Percentiles rank a stretch among this genome's conserved stretches.
These are phyloP conservation scores for Scedosporium apiospermum DNA, from an alignment of 2,329 filamentous ascomycete species.

Conservation along the genomic window DNA sequence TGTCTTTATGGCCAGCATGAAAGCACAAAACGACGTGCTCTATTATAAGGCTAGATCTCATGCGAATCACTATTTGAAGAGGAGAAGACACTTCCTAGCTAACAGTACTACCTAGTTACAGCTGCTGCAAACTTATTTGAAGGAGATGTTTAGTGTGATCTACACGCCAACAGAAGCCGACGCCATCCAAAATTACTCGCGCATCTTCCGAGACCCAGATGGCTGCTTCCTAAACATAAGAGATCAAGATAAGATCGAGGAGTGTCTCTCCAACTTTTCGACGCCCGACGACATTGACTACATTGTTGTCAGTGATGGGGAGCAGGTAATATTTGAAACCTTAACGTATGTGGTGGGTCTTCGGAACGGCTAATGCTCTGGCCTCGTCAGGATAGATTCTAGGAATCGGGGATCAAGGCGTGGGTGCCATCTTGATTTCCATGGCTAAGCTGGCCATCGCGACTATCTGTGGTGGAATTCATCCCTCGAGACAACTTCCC, in stretches of 20 bases:
- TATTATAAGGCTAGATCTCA: slow-evolving; percentile 50
- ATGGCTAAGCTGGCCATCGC: slow-evolving; percentile 75
- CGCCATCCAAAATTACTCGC: slow-evolving; percentile 76
- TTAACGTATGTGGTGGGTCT: neutral
- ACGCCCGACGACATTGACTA: slow-evolving; percentile 69
- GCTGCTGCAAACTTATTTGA: slow-evolving; percentile 66
- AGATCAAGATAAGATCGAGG: slow-evolving; percentile 54
- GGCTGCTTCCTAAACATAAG: slow-evolving; percentile 74
- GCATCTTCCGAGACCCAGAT: slow-evolving; percentile 66
- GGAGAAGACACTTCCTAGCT: neutral
- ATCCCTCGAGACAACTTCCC: slow-evolving; percentile 67
- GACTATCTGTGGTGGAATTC: slow-evolving; percentile 78
- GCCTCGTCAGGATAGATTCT: slow-evolving; percentile 56
- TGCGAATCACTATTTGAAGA: neutral
- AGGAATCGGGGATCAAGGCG: slow-evolving; percentile 82
- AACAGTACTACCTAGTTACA: slow-evolving; percentile 20
- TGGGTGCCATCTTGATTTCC: slow-evolving; percentile 75
- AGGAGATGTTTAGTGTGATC: slow-evolving; percentile 84
- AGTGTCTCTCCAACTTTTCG: slow-evolving; percentile 60
- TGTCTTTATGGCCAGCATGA: slow-evolving; percentile 76
- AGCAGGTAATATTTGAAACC: neutral
- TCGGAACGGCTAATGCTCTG: neutral
- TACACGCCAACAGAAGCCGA: slow-evolving; percentile 89
- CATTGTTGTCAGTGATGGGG: slow-evolving; percentile 57
- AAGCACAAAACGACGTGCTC: slow-evolving; percentile 75